Base-by-base conservation (phyloP, 2,329 filamentous ascomycete genomes). In the Aureobasidium pullulans region DNA sequence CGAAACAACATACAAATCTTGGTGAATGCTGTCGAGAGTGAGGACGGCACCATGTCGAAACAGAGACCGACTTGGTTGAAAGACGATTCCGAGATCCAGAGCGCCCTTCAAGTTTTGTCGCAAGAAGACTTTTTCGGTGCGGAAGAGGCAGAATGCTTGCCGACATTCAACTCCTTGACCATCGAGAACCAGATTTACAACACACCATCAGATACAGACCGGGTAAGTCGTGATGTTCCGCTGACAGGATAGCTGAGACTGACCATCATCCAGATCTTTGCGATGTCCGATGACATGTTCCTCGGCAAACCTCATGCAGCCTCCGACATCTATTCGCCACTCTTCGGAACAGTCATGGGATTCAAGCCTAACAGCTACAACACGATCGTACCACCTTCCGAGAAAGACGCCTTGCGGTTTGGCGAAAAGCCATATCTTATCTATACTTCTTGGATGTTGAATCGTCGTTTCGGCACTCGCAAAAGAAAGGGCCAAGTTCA, bases 341-440 rank as follows among this genome's bases (percentile, higher is more conserved):
- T 77, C 7, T 77, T 77, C 56, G 75, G 75, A 0, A 70, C 71
- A 1, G 72, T 70, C 2, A 71, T 77, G 66, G 75, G 71, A 2
- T 77, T 77, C 68, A 77, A 77, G 60, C 60, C 67, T 11, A 76
- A 77, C 48, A 66, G 66, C 42, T 77, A 76, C 61, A 77, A 76
- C 62, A 73, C 71, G 2, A 60, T 67, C 13, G 62, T 69, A 16
- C 68, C 71, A 13, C 74, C 74, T 6, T 71, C 70, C 1, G 63
- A 68, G 39, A 64, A 64, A 44, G 68, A 70, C 46, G 67, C 67
- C n/a, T 62, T 66, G 13, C 65, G 68, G 1, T 77, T 77, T 60
- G 75, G 75, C 42, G 75, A 77, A 62, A 76, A 76, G 64, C 75
- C 75, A 1, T 76, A 73, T 60, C 67, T 75, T 7, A 75, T 76